Conservation (phyloP, 164 flowering plant species). For the Vitis vinifera region DNA sequence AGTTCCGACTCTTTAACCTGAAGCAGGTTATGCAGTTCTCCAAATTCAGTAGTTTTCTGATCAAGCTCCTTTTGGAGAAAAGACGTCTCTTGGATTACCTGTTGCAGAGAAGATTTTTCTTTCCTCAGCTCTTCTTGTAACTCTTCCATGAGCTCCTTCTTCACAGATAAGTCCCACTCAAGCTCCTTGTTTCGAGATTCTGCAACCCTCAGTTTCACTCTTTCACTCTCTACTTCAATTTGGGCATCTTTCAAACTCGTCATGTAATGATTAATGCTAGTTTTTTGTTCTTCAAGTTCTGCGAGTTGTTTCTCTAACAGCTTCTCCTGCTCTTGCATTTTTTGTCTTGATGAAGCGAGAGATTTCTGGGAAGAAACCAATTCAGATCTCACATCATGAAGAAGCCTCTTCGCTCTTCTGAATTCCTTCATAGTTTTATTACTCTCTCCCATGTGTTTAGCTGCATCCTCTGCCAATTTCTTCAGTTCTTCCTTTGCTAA, state of each 20-base stretch:
- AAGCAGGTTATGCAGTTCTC: slow-evolving; percentile 43
- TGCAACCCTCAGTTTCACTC: slow-evolving; percentile 60
- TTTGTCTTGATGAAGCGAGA: slow-evolving; percentile 53
- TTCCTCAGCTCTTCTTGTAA: slow-evolving; percentile 50
- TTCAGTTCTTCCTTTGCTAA: slow-evolving; percentile 58
- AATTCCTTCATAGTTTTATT: slow-evolving; percentile 55
- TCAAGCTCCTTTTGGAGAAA: slow-evolving; percentile 51
- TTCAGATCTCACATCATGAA: slow-evolving; percentile 71
- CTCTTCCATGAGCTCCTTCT: slow-evolving; percentile 48
- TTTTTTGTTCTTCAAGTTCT: slow-evolving; percentile 66
- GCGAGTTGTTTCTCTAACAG: slow-evolving; percentile 51
- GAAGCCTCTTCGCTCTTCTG: slow-evolving; percentile 63
- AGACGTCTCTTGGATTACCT: slow-evolving; percentile 40
- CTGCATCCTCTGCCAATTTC: slow-evolving; percentile 45
- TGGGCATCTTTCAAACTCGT: slow-evolving; percentile 59
- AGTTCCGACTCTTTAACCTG: slow-evolving; percentile 61
- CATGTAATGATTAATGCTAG: slow-evolving; percentile 44
- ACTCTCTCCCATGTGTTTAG: slow-evolving; percentile 37
- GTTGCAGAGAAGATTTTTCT: slow-evolving; percentile 54
- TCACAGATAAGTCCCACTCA: slow-evolving; percentile 50
- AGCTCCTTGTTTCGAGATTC: slow-evolving; percentile 69
- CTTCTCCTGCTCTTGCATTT: slow-evolving; percentile 66
- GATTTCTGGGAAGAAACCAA: slow-evolving; percentile 69
- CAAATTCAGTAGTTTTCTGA: slow-evolving; percentile 44
- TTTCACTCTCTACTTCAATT: slow-evolving; percentile 67